phyloP scores from a whole-genome alignment of 2,329 filamentous ascomycete genomes.

The Trichocomaceae sp. region DNA sequence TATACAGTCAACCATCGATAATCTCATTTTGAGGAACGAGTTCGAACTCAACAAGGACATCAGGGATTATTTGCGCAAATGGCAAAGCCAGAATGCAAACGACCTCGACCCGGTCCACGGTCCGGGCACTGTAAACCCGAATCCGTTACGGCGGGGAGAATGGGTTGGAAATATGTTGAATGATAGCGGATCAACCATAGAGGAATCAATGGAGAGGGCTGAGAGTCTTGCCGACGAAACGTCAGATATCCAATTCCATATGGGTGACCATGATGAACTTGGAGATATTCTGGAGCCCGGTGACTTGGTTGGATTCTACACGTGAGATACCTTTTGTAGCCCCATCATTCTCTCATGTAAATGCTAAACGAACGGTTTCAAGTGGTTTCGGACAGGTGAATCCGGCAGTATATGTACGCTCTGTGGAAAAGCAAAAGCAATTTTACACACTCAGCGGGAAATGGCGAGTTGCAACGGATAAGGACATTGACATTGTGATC shows the following conservation, averaged over 20 bases:
- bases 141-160: not conserved
- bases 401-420: conserved; percentile 37
- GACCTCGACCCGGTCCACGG: conserved; percentile 26
- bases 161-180: conserved; percentile 31
- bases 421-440: conserved; percentile 36
- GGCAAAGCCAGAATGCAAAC: conserved; percentile 29
- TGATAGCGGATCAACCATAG: conserved; percentile 23
- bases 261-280: conserved; percentile 26
- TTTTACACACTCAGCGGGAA: conserved; percentile 40
- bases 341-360: not conserved
- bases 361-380: not conserved
- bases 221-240: conserved; percentile 21
- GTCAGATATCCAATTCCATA: conserved; percentile 21
- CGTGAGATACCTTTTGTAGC: conserved; percentile 19
- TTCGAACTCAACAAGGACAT: conserved; percentile 34
- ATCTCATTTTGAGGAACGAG: conserved; percentile 27
- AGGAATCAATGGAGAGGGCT: conserved; percentile 22
- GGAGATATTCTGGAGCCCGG: conserved; percentile 32
- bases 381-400: conserved; percentile 24
- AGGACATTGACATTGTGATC: conserved; percentile 43
- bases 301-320: conserved; percentile 33
- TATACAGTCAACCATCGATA: conserved; percentile 18
- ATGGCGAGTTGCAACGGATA: conserved; percentile 35
- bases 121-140: conserved; percentile 16
- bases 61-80: conserved; percentile 36